A percentile compares a stretch with the other conserved stretches of the same genome.
Evolutionary conservation across 495 filamentous ascomycete genomes (phyloP).

Genomic region (Glonium stellatum): DNA sequence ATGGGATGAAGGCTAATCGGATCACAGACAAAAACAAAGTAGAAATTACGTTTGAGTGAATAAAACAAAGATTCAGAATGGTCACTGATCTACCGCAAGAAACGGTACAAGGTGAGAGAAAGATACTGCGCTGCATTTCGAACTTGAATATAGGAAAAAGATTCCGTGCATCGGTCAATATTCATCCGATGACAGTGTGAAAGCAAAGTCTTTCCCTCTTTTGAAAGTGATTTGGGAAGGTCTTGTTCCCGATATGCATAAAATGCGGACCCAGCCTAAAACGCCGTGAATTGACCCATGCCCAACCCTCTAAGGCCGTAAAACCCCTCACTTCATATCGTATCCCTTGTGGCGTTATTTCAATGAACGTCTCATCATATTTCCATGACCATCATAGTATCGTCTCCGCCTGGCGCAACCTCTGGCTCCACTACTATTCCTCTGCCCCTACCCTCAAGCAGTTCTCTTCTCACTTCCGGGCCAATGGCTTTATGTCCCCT

Average conservation of each 20-base stretch:
- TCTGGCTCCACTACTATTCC: constrained; percentile 60
- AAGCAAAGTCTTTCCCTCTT: too few species aligned
- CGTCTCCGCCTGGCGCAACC: constrained; percentile 63
- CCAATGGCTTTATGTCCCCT: constrained; percentile 85
- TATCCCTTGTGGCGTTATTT: not conserved
- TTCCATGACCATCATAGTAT: constrained; percentile 59
- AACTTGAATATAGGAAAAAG: too few species aligned
- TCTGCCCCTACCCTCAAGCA: constrained; percentile 81
- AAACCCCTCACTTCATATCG: not conserved
- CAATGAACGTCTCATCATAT: not conserved
- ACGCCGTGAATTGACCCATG: too few species aligned
- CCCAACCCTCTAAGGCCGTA: not conserved
- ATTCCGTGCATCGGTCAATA: too few species aligned
- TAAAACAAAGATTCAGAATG: not conserved
- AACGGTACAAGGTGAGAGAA: not conserved
- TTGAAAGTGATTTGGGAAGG: too few species aligned
- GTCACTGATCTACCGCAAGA: not conserved
- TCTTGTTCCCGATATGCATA: too few species aligned
- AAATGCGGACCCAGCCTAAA: too few species aligned
- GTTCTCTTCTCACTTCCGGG: constrained; percentile 83
- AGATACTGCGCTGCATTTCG: too few species aligned
- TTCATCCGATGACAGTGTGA: too few species aligned
- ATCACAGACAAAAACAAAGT: not conserved
- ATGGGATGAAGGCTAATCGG: not conserved
- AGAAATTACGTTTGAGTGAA: not conserved